Conservation (phyloP, 2,329 filamentous ascomycete genomes). For the Parastagonospora nodorum region DNA sequence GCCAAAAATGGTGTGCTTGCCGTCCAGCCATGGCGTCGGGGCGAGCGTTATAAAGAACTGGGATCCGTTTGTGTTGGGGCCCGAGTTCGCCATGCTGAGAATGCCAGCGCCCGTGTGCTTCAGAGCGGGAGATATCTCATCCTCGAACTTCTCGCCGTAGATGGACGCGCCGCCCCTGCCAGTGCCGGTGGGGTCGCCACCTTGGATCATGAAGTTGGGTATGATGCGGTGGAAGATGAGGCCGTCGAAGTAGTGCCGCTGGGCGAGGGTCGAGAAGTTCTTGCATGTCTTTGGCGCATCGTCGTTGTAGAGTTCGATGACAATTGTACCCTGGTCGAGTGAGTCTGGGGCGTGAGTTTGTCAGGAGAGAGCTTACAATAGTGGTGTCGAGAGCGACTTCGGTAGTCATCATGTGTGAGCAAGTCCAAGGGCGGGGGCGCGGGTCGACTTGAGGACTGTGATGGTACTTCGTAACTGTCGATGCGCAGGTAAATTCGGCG, state of each 20-base stretch:
- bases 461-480: conserved; percentile 15
- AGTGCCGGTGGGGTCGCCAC: conserved; percentile 91
- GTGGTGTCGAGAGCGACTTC: conserved; percentile 82
- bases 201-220: conserved; percentile 94
- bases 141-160: conserved; percentile 91
- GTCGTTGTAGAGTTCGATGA: conserved; percentile 84
- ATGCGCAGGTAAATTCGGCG: conserved; percentile 5
- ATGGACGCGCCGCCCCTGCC: conserved; percentile 87
- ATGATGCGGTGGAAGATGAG: conserved; percentile 94
- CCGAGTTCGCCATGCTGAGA: conserved; percentile 95
- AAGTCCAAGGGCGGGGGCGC: background rate
- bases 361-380: conserved; percentile 65
- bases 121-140: conserved; percentile 79
- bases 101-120: conserved; percentile 93
- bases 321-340: conserved; percentile 71
- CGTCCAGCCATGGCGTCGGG: conserved; percentile 94
- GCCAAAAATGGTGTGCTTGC: conserved; percentile 96
- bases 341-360: background rate
- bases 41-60: conserved; percentile 97
- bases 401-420: conserved; percentile 51
- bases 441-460: conserved; percentile 21
- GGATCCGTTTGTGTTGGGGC: conserved; percentile 88
- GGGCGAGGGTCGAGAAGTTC: conserved; percentile 82
- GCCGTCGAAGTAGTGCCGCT: conserved; percentile 85
- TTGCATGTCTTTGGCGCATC: conserved; percentile 89